These are phyloP conservation scores for Crithidia mellificae DNA, from an alignment of 208 protist genomes.

Conservation along the genomic window DNA sequence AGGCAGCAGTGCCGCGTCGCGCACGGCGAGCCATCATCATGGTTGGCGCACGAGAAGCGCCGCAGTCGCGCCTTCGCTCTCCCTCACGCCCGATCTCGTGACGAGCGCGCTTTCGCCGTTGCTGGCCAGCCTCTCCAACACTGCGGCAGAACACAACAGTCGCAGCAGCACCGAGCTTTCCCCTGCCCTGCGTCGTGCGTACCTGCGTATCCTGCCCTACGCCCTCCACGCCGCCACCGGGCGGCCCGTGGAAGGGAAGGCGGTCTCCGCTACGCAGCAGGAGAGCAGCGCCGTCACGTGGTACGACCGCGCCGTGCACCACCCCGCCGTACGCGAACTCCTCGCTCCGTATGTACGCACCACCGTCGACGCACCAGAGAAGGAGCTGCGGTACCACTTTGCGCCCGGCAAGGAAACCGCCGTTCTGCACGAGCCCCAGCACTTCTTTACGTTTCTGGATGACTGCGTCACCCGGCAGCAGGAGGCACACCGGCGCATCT, in stretches of 20 bases:
- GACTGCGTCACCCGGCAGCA: slow-evolving; percentile 38
- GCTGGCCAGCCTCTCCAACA: not conserved
- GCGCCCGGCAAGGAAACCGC: slow-evolving; percentile 43
- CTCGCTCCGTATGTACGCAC: slow-evolving; percentile 37
- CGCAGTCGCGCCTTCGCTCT: not conserved
- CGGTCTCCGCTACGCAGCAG: not conserved
- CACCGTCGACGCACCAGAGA: slow-evolving; percentile 48
- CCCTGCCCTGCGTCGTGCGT: slow-evolving; percentile 9
- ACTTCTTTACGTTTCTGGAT: slow-evolving; percentile 75
- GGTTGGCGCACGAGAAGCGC: not conserved
- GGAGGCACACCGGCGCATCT: not conserved
- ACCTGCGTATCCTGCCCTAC: slow-evolving; percentile 15
- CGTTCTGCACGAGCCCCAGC: slow-evolving; percentile 53
- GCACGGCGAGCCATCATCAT: not conserved
- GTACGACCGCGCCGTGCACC: slow-evolving; percentile 5
- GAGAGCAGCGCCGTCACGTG: not conserved
- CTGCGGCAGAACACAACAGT: not conserved
- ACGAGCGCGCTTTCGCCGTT: not conserved
- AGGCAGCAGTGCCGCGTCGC: not conserved
- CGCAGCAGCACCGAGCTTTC: not conserved
- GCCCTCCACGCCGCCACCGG: slow-evolving; percentile 2
- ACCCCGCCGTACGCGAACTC: slow-evolving; percentile 17
- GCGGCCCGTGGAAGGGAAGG: not conserved
- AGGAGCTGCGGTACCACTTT: slow-evolving; percentile 78
- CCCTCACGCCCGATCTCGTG: not conserved